These are phyloP conservation scores for Xylaria venustula DNA, from an alignment of 495 filamentous ascomycete species.

Conservation along the genomic window DNA sequence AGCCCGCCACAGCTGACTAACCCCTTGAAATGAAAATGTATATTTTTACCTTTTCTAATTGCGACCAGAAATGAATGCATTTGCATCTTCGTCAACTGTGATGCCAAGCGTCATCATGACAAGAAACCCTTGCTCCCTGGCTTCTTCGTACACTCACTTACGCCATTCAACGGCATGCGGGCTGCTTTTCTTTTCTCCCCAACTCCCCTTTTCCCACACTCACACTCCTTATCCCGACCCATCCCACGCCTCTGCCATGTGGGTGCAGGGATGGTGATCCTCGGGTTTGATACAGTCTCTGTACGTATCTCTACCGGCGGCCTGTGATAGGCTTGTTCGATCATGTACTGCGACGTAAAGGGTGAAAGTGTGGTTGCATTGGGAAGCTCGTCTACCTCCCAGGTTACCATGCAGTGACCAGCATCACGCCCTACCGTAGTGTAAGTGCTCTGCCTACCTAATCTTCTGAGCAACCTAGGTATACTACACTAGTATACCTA, in stretches of 20 bases:
- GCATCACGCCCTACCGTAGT: neutral
- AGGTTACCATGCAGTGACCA: neutral
- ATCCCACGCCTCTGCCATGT: conserved; percentile 14
- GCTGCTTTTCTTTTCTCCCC: neutral
- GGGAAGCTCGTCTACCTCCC: neutral
- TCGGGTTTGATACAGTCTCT: neutral
- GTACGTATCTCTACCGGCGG: neutral
- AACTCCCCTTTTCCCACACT: conserved; percentile 1
- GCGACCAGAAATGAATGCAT: neutral
- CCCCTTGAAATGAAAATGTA: neutral
- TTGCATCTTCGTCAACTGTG: neutral
- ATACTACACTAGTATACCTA: too few relatives aligned
- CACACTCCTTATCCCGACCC: neutral
- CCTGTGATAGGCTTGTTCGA: neutral
- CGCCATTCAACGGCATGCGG: neutral
- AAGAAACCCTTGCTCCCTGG: neutral
- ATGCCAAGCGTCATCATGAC: neutral
- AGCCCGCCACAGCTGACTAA: neutral
- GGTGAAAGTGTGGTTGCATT: conserved; percentile 1
- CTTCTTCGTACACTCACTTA: neutral
- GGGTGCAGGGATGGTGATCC: conserved; percentile 8
- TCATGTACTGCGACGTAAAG: neutral
- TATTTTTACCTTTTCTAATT: neutral
- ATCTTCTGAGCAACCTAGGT: neutral
- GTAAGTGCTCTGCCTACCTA: too few relatives aligned